Evolutionary conservation across 2,329 filamentous ascomycete species (phyloP).

Genomic region (Rhexocercosporidium sp.): DNA sequence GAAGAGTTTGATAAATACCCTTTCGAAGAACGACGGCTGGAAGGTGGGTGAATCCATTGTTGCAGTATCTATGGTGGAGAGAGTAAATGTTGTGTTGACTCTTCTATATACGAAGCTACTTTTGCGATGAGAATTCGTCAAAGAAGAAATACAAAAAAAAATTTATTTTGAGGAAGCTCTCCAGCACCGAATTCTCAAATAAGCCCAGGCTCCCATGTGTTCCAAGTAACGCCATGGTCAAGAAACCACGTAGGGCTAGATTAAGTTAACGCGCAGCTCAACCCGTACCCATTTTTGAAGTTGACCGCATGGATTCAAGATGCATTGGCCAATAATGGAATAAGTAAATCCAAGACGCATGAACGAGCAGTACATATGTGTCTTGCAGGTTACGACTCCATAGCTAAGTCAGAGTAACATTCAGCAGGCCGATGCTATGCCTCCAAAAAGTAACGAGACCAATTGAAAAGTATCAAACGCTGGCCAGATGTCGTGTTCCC

Average conservation of each 20-base stretch:
- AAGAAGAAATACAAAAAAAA: not conserved
- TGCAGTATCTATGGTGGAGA: not conserved
- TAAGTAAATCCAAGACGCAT: not conserved
- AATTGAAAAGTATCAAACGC: not conserved
- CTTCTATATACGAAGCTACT: no score
- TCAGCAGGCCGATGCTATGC: not conserved
- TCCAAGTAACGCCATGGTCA: not conserved
- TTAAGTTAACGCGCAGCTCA: not conserved
- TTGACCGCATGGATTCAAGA: not conserved
- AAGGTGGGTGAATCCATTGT: not conserved
- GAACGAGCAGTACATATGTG: not conserved
- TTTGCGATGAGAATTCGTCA: not conserved
- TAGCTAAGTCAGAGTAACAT: not conserved
- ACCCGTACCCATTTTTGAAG: not conserved
- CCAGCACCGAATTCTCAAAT: not conserved
- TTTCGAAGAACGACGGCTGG: slow-evolving; percentile 15
- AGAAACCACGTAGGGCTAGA: not conserved
- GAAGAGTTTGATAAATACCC: slow-evolving; percentile 14
- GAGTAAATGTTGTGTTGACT: not conserved
- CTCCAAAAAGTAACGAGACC: not conserved
- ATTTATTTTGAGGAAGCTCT: not conserved
- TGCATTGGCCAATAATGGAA: not conserved
- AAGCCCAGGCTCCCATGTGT: not conserved
- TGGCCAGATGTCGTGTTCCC: not conserved
- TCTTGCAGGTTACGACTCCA: not conserved